These are phyloP conservation scores for Cronartium quercuum DNA, from an alignment of 1,284 basidiomycete genomes.

Conservation along the genomic window DNA sequence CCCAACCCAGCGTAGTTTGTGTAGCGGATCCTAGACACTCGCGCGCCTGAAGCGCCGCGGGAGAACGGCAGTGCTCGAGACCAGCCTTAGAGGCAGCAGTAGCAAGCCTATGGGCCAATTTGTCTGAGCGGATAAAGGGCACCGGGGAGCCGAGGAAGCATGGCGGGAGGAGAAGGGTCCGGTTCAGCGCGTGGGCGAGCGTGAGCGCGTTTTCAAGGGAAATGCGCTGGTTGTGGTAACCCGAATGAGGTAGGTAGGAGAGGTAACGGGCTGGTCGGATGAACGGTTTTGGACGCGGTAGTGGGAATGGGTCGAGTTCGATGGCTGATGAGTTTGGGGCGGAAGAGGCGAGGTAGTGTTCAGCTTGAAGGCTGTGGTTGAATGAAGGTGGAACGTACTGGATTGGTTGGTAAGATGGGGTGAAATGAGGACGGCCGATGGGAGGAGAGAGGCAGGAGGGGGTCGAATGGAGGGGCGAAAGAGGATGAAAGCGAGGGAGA, in stretches of 20 bases:
- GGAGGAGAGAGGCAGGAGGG: too few species aligned
- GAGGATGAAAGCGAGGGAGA: too few species aligned
- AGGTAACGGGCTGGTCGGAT: conserved; percentile 11
- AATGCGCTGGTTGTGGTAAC: conserved; percentile 75
- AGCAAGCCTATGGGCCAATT: conserved; percentile 2
- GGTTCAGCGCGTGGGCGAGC: conserved; percentile 62
- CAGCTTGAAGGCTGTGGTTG: too few species aligned
- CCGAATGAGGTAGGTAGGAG: conserved; percentile 48
- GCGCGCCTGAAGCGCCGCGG: neutral
- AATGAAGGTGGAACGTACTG: too few species aligned
- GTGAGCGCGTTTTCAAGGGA: conserved; percentile 71
- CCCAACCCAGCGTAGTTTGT: conserved; percentile 18
- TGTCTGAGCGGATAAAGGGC: conserved; percentile 19
- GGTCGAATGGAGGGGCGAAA: too few species aligned
- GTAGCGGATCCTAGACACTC: conserved; percentile 13
- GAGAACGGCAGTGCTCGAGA: conserved; percentile 7
- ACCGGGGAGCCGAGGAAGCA: conserved; percentile 56
- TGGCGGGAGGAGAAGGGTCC: conserved; percentile 66
- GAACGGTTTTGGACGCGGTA: neutral
- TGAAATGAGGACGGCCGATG: too few species aligned
- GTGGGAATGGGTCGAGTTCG: neutral
- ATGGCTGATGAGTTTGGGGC: too few species aligned
- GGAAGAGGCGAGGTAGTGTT: too few species aligned
- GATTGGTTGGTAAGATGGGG: too few species aligned
- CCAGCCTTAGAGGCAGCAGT: conserved; percentile 2